Evolutionary conservation across 2,329 filamentous ascomycete genomes (phyloP).

Genomic region (Phialophora expanda): DNA sequence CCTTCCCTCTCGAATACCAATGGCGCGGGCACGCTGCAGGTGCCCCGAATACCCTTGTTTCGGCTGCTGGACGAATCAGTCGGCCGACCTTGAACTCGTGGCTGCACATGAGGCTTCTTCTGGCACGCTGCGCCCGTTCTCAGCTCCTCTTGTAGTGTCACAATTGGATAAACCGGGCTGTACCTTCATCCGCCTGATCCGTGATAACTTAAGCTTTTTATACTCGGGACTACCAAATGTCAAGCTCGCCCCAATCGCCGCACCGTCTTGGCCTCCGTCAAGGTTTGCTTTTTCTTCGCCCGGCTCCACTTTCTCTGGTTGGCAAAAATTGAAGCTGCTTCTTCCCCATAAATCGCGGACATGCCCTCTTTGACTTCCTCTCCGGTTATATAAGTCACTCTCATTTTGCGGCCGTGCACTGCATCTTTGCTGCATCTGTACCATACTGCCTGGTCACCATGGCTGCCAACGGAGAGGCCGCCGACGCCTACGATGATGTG

Average conservation of each 20-base stretch:
- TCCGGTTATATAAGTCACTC: neutral
- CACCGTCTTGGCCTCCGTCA: slow-evolving; percentile 26
- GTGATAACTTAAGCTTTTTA: slow-evolving; percentile 33
- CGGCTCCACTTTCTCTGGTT: slow-evolving; percentile 10
- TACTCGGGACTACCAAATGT: slow-evolving; percentile 8
- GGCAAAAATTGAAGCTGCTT: neutral
- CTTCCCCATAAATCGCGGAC: slow-evolving; percentile 17
- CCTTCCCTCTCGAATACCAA: slow-evolving; percentile 26
- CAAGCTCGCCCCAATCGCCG: slow-evolving; percentile 19
- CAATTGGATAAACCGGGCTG: slow-evolving; percentile 5
- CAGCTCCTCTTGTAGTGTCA: slow-evolving; percentile 3
- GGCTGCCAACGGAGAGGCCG: slow-evolving; percentile 18
- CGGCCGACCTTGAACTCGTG: slow-evolving; percentile 26
- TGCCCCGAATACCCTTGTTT: slow-evolving; percentile 11
- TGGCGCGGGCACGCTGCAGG: slow-evolving; percentile 23
- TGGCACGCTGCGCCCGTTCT: slow-evolving; percentile 22
- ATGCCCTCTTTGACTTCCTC: neutral
- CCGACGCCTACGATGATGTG: slow-evolving; percentile 7
- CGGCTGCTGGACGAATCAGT: slow-evolving; percentile 30
- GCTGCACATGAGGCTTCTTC: slow-evolving; percentile 23
- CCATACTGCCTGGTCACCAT: slow-evolving; percentile 22
- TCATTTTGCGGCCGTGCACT: slow-evolving; percentile 6
- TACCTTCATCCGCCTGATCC: slow-evolving; percentile 23
- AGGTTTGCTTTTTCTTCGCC: slow-evolving; percentile 22
- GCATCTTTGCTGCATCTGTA: slow-evolving; percentile 7